phyloP scores from a whole-genome alignment of 192 early-diverging fungal genomes.

The Pilobolus umbonatus region DNA sequence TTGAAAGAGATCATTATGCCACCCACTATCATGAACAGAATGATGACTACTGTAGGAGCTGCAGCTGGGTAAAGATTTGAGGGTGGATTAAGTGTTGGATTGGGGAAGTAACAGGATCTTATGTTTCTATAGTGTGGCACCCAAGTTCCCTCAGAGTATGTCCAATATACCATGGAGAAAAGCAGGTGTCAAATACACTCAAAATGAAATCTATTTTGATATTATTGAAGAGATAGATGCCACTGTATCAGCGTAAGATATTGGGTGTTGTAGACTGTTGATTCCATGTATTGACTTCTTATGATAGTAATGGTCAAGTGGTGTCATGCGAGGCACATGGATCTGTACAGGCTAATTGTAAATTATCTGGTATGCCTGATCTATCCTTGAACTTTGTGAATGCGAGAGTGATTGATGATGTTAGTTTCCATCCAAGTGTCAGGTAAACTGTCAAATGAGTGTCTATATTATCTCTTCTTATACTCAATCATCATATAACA shows the following conservation, averaged over 20 bases:
- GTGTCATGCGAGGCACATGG: slow-evolving; percentile 78
- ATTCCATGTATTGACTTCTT: background rate
- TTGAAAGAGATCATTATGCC: slow-evolving; percentile 83
- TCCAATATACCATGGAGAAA: slow-evolving; percentile 85
- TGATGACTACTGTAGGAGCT: slow-evolving; percentile 80
- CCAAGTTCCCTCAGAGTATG: slow-evolving; percentile 57
- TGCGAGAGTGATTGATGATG: slow-evolving; percentile 68
- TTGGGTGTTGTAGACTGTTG: background rate
- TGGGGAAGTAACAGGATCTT: background rate
- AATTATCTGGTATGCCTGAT: slow-evolving; percentile 91
- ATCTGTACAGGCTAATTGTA: slow-evolving; percentile 67
- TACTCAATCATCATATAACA: slow-evolving; percentile 1
- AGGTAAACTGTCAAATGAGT: slow-evolving; percentile 27
- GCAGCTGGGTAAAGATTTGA: slow-evolving; percentile 33
- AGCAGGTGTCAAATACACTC: slow-evolving; percentile 78
- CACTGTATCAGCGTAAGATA: slow-evolving; percentile 62
- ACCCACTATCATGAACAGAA: slow-evolving; percentile 78
- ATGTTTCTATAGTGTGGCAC: slow-evolving; percentile 38
- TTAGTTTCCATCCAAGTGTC: slow-evolving; percentile 89
- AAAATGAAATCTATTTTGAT: slow-evolving; percentile 95
- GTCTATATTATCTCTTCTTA: background rate
- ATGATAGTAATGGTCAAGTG: slow-evolving; percentile 53
- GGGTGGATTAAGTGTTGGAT: background rate
- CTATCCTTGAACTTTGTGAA: slow-evolving; percentile 71
- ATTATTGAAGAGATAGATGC: slow-evolving; percentile 87